Conservation (phyloP, 495 filamentous ascomycete species). For the Hyaloscypha variabilis region DNA sequence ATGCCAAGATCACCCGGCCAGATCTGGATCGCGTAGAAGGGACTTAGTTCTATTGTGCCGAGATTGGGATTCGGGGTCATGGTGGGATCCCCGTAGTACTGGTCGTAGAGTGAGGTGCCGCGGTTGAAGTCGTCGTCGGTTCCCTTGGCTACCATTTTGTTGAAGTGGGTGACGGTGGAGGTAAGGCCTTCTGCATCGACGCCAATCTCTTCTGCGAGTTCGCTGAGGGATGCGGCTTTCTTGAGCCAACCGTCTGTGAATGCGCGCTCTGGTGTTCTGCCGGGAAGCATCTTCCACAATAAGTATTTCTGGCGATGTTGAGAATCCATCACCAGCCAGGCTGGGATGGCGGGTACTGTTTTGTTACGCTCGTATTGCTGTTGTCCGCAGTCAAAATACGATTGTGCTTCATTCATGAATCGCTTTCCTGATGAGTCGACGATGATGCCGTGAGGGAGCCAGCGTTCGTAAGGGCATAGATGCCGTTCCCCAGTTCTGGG, state of each 20-base stretch:
- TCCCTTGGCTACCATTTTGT: conserved; percentile 27
- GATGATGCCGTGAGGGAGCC: conserved; percentile 32
- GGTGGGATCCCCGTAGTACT: conserved; percentile 31
- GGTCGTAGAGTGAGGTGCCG: conserved; percentile 28
- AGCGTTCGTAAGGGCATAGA: conserved; percentile 23
- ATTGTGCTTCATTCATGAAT: conserved; percentile 33
- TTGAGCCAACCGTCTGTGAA: conserved; percentile 23
- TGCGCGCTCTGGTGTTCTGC: conserved; percentile 1
- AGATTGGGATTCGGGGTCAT: conserved; percentile 31
- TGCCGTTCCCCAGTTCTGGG: not conserved
- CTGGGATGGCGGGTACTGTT: conserved; percentile 18
- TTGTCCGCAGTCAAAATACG: conserved; percentile 24
- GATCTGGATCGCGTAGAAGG: conserved; percentile 33
- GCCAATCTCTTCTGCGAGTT: conserved; percentile 44
- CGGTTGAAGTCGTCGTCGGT: conserved; percentile 33
- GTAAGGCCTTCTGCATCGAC: conserved; percentile 12
- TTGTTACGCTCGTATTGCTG: conserved; percentile 17
- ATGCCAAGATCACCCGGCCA: conserved; percentile 33
- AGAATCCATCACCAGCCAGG: conserved; percentile 31
- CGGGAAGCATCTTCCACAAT: conserved; percentile 12
- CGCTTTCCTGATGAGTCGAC: conserved; percentile 31
- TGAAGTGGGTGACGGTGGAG: conserved; percentile 30
- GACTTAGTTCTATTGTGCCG: conserved; percentile 21
- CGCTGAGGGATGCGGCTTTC: conserved; percentile 41
- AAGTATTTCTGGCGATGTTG: conserved; percentile 30